Evolutionary conservation across 768 basidiomycete genomes (phyloP).

Genomic region (Pulveroboletus ravenelii): DNA sequence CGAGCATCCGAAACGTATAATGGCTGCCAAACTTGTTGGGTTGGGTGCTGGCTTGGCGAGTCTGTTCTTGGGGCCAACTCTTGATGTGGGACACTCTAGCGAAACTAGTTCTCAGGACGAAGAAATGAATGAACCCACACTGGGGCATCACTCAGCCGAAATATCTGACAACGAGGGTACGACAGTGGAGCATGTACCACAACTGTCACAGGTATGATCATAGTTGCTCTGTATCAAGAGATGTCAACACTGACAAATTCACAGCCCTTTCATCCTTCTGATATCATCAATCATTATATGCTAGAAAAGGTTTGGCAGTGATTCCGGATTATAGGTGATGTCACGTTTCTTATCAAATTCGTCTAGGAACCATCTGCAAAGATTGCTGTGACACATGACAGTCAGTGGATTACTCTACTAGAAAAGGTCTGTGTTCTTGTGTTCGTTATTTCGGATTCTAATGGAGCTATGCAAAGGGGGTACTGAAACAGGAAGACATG

Average conservation of each 20-base stretch:
- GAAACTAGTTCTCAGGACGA: not conserved
- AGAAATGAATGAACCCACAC: not conserved
- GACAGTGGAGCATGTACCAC: not conserved
- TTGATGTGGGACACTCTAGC: too few species aligned
- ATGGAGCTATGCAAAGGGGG: not conserved
- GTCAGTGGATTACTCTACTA: not conserved
- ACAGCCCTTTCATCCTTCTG: not conserved
- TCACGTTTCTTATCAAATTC: not conserved
- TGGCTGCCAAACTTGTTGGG: not conserved
- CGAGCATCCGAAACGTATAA: not conserved
- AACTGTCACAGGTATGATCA: not conserved
- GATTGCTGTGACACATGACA: not conserved
- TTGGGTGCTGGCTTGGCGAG: not conserved
- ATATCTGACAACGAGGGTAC: not conserved
- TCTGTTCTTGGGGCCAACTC: not conserved
- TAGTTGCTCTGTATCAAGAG: not conserved
- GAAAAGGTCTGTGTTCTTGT: not conserved
- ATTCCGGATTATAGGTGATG: not conserved
- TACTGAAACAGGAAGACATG: not conserved
- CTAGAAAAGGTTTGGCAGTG: not conserved
- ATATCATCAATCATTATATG: not conserved
- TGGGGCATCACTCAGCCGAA: not conserved
- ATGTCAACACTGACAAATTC: not conserved
- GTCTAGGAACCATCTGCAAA: not conserved
- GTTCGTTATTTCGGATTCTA: not conserved